Evolutionary conservation across 768 basidiomycete species (phyloP).

Genomic region (Phylloporus sp.): DNA sequence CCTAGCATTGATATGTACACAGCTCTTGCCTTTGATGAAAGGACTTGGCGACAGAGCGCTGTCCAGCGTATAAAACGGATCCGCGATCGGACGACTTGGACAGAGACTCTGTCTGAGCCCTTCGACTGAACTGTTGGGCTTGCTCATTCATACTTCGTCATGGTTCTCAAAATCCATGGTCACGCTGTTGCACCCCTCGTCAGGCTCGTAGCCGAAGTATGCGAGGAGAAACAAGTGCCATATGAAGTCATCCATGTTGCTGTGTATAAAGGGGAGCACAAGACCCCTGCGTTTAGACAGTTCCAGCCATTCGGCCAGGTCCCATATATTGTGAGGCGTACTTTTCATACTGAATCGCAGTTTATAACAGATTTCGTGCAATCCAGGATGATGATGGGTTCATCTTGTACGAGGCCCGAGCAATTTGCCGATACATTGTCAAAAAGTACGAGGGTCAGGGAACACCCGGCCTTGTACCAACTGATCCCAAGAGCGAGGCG

Average conservation of each 20-base stretch:
- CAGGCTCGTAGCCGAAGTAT: conserved; percentile 36
- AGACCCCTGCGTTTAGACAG: conserved; percentile 28
- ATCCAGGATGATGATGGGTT: conserved; percentile 31
- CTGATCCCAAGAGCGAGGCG: conserved; percentile 10
- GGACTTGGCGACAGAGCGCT: not conserved
- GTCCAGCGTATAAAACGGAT: conserved; percentile 2
- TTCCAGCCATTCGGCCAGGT: conserved; percentile 40
- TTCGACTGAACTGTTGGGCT: not conserved
- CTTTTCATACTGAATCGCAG: not conserved
- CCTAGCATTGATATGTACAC: not conserved
- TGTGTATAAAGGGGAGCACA: conserved; percentile 33
- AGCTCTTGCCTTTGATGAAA: not conserved
- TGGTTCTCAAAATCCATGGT: conserved; percentile 47
- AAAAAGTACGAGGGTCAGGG: conserved; percentile 24
- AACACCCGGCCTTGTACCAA: conserved; percentile 17
- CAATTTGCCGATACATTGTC: conserved; percentile 32
- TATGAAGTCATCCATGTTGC: conserved; percentile 37
- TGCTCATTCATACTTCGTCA: conserved; percentile 11
- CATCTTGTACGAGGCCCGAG: conserved; percentile 24
- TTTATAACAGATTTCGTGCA: not conserved
- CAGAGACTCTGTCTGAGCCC: not conserved
- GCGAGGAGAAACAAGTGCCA: conserved; percentile 37
- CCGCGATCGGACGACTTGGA: not conserved
- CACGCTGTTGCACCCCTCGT: conserved; percentile 35
- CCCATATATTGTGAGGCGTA: conserved; percentile 27